Base-by-base conservation (phyloP, 352 stramenopile genomes). In the Phytopythium delawarense region DNA sequence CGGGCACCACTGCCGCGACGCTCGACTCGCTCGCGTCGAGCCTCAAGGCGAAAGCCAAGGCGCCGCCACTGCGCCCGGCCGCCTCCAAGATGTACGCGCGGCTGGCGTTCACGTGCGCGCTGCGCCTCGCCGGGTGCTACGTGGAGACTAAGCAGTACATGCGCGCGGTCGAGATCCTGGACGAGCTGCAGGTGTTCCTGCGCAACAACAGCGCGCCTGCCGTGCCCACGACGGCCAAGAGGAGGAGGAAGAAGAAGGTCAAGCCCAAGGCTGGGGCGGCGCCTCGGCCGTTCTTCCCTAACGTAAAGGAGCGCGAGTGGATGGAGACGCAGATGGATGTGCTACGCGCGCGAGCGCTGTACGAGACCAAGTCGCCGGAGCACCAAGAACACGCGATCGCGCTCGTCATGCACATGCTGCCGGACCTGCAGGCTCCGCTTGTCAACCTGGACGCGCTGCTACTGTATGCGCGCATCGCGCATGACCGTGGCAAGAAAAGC, bases 361-460 rank as follows among this genome's bases (percentile, higher is more conserved):
- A 91, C 55, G 69, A 74, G 0, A 57, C 76, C 4, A 71, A 77
- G 42, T 62, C 44, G 5, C 69, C 69, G 1, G 66, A 70, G 18
- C 66, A 79, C 2, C 79, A 89, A 52, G 79, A 93, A 25, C 65
- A 70, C 0, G 80, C 80, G 3, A 87, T 89, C 21, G 69, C 75
- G 25, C 56, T 91, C 8, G 25, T 91, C 9, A 72, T 72, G 69
- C 74, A 85, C 25, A 48, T 91, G 59, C 57, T 93, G 0, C 77
- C 76, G 1, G 72, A 87, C 46, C 62, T 89, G 20, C 72, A 88
- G 40, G 72, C 74, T 11, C 62, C 77, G 2, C 59, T 61, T 1
- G 68, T 89, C 54, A 87, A 89, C 45, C 57, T 91, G 51, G 75
- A 93, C n/a, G 84, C 84, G 2, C 55, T 93, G 28, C 54, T 85